Base-by-base conservation (phyloP, 164 flowering plant genomes). In the Nymphaea colorata region DNA sequence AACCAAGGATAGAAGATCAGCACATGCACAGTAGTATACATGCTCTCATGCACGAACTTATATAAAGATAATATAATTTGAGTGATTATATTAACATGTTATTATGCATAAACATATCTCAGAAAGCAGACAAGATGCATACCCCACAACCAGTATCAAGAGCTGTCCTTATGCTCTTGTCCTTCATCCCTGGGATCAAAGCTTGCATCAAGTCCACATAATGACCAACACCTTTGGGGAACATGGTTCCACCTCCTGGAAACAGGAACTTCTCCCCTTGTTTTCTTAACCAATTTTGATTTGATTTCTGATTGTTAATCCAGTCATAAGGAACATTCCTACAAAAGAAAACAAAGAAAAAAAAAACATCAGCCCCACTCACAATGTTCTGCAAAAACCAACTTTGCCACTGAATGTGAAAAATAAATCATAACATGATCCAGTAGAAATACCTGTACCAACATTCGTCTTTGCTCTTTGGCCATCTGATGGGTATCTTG, bases 121-220 rank as follows among this genome's bases (percentile, higher is more conserved):
- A 51, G 14, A 15, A 51, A 4, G 57, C 12, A 51, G 8, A 7
- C 8, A 8, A 15, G 57, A 61, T 8, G 78, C 96, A 86, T 77
- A 94, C 99, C 90, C 99, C 99, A 78, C 97, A 95, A 3, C 99
- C 99, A 62, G 99, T 95, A 72, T 95, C 99, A 69, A 95, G 85
- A 69, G 98, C 99, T 66, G 98, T 95, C 69, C 94, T 85, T 68
- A 95, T 68, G 36, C 90, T 85, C 12, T 98, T 96, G 74, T 92
- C 96, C 72, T 80, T 80, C 98, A 92, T 90, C 68, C 81, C 96
- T 53, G 98, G 99, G 72, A 95, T 92, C 78, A 95, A 80, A 71
- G 85, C 86, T 79, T 78, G 78, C 99, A 95, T 95, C 77, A 82
- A 71, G 81, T 92, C 98, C 42, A 92, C 98, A 72, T 95, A 95